Base-by-base conservation (phyloP, 352 stramenopile species). In the Aphanomyces stellatus region DNA sequence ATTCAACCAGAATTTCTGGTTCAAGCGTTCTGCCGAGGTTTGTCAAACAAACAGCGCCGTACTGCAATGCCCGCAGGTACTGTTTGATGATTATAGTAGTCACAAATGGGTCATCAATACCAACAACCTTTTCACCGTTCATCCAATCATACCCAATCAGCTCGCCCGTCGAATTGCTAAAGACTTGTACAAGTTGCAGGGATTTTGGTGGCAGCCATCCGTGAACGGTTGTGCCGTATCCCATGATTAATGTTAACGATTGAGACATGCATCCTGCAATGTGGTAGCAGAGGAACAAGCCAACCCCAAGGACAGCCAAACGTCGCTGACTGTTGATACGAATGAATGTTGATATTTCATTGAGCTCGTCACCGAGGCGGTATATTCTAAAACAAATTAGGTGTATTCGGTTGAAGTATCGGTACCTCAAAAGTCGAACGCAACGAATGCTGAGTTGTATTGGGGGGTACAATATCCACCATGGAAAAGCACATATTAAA, bases 281-380 rank as follows among this genome's bases (percentile, higher is more conserved):
- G 46, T 67, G 60, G 43, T 67, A 67, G 22, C 28, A 34, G 8
- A 67, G 10, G 22, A 55, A 67, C 4, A 67, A 41, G 0, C 60
- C 43, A 33, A 67, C 25, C 7, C 31, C 41, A 17, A 67, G 41
- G 4, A 57, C 22, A 17, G 34, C 22, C 19, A 60, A 57, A 24
- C 46, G 60, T 33, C 34, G 19, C 13, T 30, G 60, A 60, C 60
- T 60, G 27, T 22, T 31, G 22, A 67, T 60, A n/a, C 37, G 31
- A 11, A 67, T 27, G 17, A 67, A 57, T 10, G 28, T 3, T 6
- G 28, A 19, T 27, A 67, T 11, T 60, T 67, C 60, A n/a, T 41
- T 30, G 4, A 67, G 34, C 11, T 67, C 35, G 31, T 15, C 7
- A 28, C 31, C 13, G 19, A 63, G 51, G 8, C n/a, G 19, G 10